phyloP scores from a whole-genome alignment of 805 yeast species.

The Candida suzukii region DNA sequence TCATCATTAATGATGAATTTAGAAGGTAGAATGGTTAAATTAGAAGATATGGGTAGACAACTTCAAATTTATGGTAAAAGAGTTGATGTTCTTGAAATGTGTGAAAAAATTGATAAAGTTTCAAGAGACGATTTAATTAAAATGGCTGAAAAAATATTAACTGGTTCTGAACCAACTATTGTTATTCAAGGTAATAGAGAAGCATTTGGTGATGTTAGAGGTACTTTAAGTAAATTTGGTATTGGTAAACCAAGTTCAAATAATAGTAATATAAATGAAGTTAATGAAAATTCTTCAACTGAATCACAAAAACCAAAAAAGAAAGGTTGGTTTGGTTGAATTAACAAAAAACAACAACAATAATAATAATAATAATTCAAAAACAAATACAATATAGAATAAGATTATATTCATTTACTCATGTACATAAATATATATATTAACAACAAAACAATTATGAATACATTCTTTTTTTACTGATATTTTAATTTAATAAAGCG shows the following conservation, averaged over 20 bases:
- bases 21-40: slow-evolving; percentile 86
- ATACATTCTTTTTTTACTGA: too few species aligned
- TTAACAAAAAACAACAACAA: too few species aligned
- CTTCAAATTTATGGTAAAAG: slow-evolving; percentile 76
- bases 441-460: too few species aligned
- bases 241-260: slow-evolving; percentile 38
- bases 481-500: neutral
- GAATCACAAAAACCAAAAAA: slow-evolving; percentile 1
- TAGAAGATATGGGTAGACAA: slow-evolving; percentile 95
- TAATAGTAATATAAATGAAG: neutral
- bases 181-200: slow-evolving; percentile 87
- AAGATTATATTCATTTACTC: neutral
- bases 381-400: neutral
- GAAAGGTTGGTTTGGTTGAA: slow-evolving; percentile 13
- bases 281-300: neutral
- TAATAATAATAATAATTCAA: too few species aligned
- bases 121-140: slow-evolving; percentile 60
- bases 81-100: slow-evolving; percentile 76
- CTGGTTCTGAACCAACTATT: slow-evolving; percentile 73
- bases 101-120: slow-evolving; percentile 61
- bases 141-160: slow-evolving; percentile 70
- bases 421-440: too few species aligned
- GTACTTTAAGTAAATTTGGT: slow-evolving; percentile 61
- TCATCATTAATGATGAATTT: slow-evolving; percentile 86
- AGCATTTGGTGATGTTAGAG: slow-evolving; percentile 76